Conservation (phyloP, 306 rosid genomes). For the Hippophae rhamnoides region DNA sequence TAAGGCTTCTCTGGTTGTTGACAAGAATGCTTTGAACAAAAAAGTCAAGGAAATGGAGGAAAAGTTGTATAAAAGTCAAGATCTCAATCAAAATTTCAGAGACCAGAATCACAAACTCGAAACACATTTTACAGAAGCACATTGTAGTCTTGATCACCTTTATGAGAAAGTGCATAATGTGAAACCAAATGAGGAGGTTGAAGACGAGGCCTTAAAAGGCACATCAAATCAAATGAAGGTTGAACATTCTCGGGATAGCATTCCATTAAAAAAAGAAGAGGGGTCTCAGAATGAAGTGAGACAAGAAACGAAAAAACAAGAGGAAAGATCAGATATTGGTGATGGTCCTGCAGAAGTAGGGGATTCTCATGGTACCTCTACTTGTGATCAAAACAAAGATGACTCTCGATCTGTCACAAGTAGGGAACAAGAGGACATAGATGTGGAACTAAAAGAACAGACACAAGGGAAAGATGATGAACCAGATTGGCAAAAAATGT, state of each 20-base stretch:
- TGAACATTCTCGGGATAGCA: background rate
- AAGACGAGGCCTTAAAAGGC: slow-evolving; percentile 11
- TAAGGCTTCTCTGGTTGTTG: slow-evolving; percentile 39
- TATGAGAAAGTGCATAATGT: slow-evolving; percentile 40
- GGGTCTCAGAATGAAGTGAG: too few species aligned
- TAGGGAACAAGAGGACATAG: slow-evolving; percentile 13
- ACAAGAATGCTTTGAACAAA: slow-evolving; percentile 32
- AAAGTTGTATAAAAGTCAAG: slow-evolving; percentile 37
- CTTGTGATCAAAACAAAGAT: slow-evolving; percentile 29
- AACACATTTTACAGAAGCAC: slow-evolving; percentile 48
- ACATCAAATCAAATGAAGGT: too few species aligned
- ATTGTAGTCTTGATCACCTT: slow-evolving; percentile 42
- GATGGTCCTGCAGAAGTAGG: too few species aligned
- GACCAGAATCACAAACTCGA: slow-evolving; percentile 49
- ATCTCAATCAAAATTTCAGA: slow-evolving; percentile 41
- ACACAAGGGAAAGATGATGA: slow-evolving; percentile 36
- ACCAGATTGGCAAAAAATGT: slow-evolving; percentile 73
- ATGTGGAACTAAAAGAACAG: slow-evolving; percentile 21
- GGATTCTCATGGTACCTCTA: slow-evolving; percentile 9
- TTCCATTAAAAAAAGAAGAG: slow-evolving; percentile 21
- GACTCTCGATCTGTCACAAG: slow-evolving; percentile 13
- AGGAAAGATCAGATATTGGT: too few species aligned
- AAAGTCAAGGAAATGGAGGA: slow-evolving; percentile 61
- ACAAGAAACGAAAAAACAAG: too few species aligned
- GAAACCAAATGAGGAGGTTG: slow-evolving; percentile 39